Evolutionary conservation across 495 filamentous ascomycete genomes (phyloP).

Genomic region (Annulohypoxylon stygium): DNA sequence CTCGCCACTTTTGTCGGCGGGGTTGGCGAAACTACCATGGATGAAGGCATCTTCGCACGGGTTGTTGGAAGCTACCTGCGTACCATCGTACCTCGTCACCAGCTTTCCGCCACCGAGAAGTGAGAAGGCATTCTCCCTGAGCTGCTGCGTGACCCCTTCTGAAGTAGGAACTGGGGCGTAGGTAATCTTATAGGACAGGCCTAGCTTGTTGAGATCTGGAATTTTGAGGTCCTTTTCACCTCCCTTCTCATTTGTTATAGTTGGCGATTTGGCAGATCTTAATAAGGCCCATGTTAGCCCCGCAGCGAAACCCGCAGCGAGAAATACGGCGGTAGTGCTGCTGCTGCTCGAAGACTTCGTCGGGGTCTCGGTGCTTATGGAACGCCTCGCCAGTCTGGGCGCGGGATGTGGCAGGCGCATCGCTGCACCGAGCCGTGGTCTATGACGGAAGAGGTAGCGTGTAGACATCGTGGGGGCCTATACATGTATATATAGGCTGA

Average conservation of each 20-base stretch:
- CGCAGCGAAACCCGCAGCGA: slow-evolving; percentile 43
- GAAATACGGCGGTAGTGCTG: slow-evolving; percentile 20
- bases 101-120: slow-evolving; percentile 48
- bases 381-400: slow-evolving; percentile 32
- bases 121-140: slow-evolving; percentile 52
- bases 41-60: slow-evolving; percentile 64
- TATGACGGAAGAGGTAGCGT: slow-evolving; percentile 36
- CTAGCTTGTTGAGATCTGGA: slow-evolving; percentile 46
- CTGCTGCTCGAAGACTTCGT: slow-evolving; percentile 12
- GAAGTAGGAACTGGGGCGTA: slow-evolving; percentile 44
- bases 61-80: slow-evolving; percentile 61
- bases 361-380: slow-evolving; percentile 38
- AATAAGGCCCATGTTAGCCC: slow-evolving; percentile 30
- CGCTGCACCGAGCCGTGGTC: slow-evolving; percentile 34
- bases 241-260: neutral
- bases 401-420: slow-evolving; percentile 21
- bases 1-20: slow-evolving; percentile 48
- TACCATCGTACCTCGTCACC: slow-evolving; percentile 60
- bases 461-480: slow-evolving; percentile 30
- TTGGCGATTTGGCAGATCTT: neutral
- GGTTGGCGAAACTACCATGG: slow-evolving; percentile 60
- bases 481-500: slow-evolving; percentile 10
- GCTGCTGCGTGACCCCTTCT: slow-evolving; percentile 45
- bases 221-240: slow-evolving; percentile 10
- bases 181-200: slow-evolving; percentile 41